Evolutionary conservation across 2,329 filamentous ascomycete genomes (phyloP).

Genomic region (Epichloe bromicola): DNA sequence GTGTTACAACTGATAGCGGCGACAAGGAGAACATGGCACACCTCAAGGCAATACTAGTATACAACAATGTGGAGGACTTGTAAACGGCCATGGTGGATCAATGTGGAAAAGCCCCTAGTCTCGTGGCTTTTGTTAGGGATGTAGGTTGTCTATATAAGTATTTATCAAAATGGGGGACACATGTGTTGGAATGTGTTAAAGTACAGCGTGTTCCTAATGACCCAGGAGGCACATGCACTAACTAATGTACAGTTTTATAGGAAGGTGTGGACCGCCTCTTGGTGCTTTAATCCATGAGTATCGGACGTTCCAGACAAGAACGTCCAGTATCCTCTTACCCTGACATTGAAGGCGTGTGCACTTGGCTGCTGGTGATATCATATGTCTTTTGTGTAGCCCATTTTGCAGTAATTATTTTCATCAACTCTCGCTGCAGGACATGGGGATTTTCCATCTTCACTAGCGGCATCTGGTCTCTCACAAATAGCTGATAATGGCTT

Average conservation of each 20-base stretch:
- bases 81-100: too few species aligned
- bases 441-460: slow-evolving; percentile 43
- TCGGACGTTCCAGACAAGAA: too few species aligned
- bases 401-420: slow-evolving; percentile 51
- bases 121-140: not conserved
- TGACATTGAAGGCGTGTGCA: not conserved
- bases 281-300: too few species aligned
- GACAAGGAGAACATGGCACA: too few species aligned
- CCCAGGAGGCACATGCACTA: not conserved
- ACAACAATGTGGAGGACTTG: too few species aligned
- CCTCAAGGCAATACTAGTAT: too few species aligned
- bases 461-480: slow-evolving; percentile 55
- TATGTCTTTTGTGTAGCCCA: slow-evolving; percentile 40
- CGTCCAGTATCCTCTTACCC: not conserved
- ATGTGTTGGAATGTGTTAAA: not conserved
- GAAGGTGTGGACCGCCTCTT: too few species aligned
- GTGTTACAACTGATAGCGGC: too few species aligned
- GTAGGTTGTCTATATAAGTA: not conserved
- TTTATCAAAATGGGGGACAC: not conserved
- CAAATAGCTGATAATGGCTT: slow-evolving; percentile 36
- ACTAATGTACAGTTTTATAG: not conserved
- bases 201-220: not conserved
- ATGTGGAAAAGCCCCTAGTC: not conserved
- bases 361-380: slow-evolving; percentile 18
- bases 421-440: slow-evolving; percentile 52